Evolutionary conservation across 2,329 filamentous ascomycete species (phyloP).

Genomic region (Clonostachys byssicola): DNA sequence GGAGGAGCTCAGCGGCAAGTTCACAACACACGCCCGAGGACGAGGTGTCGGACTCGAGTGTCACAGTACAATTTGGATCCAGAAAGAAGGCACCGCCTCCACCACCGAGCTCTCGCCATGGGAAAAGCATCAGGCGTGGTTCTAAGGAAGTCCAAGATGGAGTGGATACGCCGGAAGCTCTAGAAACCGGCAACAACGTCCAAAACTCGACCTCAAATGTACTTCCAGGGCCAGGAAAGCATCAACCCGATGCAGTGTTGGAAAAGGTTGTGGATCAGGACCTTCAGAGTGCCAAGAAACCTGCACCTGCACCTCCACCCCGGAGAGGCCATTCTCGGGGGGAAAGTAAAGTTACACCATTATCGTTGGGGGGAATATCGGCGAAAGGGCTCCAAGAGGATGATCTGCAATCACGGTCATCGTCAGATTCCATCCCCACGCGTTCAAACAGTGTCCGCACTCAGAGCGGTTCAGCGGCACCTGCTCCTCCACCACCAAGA

Average conservation of each 20-base stretch:
- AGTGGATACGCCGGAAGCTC: too few relatives aligned
- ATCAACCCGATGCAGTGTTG: too few relatives aligned
- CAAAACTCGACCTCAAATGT: too few relatives aligned
- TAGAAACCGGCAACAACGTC: too few relatives aligned
- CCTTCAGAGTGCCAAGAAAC: constrained; percentile 29
- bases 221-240: too few relatives aligned
- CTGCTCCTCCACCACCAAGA: constrained; percentile 51
- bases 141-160: too few relatives aligned
- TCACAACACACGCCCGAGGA: constrained; percentile 3
- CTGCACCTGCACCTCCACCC: constrained; percentile 47
- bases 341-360: background rate
- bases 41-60: constrained; percentile 18
- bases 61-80: constrained; percentile 17
- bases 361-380: background rate
- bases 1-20: too few relatives aligned
- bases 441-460: constrained; percentile 37
- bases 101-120: constrained; percentile 70
- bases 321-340: constrained; percentile 33
- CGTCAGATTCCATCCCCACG: constrained; percentile 42
- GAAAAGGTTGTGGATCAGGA: constrained; percentile 12
- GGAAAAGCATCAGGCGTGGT: constrained; percentile 59
- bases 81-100: constrained; percentile 62
- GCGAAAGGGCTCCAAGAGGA: constrained; percentile 14
- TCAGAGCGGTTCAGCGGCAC: constrained; percentile 29
- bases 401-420: constrained; percentile 39